Conservation (phyloP, 345 rosid species). For the Iberis pinnata region DNA sequence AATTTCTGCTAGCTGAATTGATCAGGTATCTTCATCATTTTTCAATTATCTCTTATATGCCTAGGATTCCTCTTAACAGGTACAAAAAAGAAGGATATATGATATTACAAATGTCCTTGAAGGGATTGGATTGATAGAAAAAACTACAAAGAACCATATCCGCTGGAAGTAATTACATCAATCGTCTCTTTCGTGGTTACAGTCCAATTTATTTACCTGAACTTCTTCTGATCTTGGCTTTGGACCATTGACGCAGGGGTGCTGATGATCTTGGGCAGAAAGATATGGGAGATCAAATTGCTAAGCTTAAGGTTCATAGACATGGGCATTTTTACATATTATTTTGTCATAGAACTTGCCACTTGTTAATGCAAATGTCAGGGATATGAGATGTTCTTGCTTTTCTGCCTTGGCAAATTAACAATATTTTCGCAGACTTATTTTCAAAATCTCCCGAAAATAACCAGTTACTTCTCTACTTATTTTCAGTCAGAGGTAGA, state of each 20-base stretch:
- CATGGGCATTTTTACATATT: background rate
- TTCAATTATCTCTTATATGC: constrained; percentile 11
- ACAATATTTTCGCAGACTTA: background rate
- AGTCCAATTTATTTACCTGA: background rate
- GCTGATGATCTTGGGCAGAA: constrained; percentile 40
- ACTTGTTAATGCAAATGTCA: background rate
- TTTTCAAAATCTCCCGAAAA: background rate
- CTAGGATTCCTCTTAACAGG: constrained; percentile 36
- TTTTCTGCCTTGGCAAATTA: background rate
- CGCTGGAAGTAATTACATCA: constrained; percentile 53
- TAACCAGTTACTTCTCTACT: constrained; percentile 7
- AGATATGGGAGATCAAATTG: constrained; percentile 41
- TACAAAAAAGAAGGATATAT: constrained; percentile 82
- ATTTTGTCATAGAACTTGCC: constrained; percentile 6
- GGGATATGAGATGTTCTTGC: background rate
- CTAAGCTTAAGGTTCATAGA: constrained; percentile 43
- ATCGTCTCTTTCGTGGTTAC: constrained; percentile 1
- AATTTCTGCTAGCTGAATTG: background rate
- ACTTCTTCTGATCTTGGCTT: constrained; percentile 22
- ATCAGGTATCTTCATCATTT: constrained; percentile 3
- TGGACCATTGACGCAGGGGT: constrained; percentile 40
- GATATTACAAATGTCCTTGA: constrained; percentile 85
- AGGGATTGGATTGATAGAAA: constrained; percentile 74
- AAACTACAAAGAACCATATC: constrained; percentile 73
- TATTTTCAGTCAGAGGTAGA: constrained; percentile 49